Base-by-base conservation (phyloP, 192 early-diverging fungal species). In the Coemansia javaensis region DNA sequence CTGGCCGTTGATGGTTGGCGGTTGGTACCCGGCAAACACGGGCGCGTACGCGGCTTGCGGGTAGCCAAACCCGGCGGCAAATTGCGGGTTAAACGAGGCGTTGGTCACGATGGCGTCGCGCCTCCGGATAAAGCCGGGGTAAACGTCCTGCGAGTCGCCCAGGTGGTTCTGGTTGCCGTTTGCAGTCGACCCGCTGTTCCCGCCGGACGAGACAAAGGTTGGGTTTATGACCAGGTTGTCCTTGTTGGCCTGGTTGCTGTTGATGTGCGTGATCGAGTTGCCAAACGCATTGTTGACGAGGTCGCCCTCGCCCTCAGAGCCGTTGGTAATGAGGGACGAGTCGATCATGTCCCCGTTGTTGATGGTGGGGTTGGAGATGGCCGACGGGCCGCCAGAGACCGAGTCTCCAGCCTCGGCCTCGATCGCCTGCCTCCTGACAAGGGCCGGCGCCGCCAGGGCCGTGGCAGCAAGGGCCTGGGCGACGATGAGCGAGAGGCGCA, bases 241-340 rank as follows among this genome's bases (percentile, higher is more conserved):
- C 52, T 66, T 66, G 64, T 66, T 66, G 33, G 56, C 50, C 25
- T 45, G 50, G 52, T 66, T 66, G 35, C 47, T 44, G 46, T 59
- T 66, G 44, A 66, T 22, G 24, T 59, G 42, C 11, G 47, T 59
- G 21, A 66, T 32, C 7, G 64, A 50, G 36, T 22, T 50, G 21
- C 64, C 64, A 54, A 66, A 44, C 21, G 40, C 39, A 17, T 59
- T 55, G 47, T 52, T 52, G 36, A 55, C 46, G 18, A 35, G 15
- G 27, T 59, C 47, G 4, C 37, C 50, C 23, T 35, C 56, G 15
- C 20, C 44, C 0, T 35, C 7, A n/a, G 39, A 37, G 25, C 41
- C 49, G 25, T 23, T 28, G 18, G 37, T 23, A 16, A 66, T 36
- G 2, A 66, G 31, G 4, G 64, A 66, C 3, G 50, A 54, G 35